Evolutionary conservation across 768 basidiomycete genomes (phyloP).

Genomic region (Boletellus ananas): DNA sequence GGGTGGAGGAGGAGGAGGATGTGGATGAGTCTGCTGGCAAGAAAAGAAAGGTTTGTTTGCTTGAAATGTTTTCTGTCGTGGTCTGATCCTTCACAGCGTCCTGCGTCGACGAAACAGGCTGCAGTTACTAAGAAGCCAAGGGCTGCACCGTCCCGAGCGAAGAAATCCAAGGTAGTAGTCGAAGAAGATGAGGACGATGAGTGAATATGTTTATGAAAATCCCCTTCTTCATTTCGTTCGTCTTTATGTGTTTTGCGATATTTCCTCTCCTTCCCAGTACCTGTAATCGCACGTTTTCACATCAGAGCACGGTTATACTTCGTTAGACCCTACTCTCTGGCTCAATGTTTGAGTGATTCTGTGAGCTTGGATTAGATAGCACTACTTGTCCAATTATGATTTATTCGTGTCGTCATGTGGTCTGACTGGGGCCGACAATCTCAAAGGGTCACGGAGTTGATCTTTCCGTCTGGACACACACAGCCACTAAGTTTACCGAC

Average conservation of each 20-base stretch:
- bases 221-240: slow-evolving; percentile 5
- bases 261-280: not conserved
- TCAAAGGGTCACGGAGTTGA: no score
- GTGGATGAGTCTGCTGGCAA: slow-evolving; percentile 38
- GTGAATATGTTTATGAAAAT: slow-evolving; percentile 8
- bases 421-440: no score
- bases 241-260: not conserved
- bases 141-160: slow-evolving; percentile 26
- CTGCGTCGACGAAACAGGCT: slow-evolving; percentile 42
- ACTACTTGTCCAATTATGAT: no score
- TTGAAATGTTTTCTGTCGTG: not conserved
- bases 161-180: slow-evolving; percentile 44
- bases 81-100: slow-evolving; percentile 32
- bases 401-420: no score
- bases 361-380: no score
- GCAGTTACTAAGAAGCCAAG: slow-evolving; percentile 39
- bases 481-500: no score
- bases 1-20: slow-evolving; percentile 45
- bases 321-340: not conserved
- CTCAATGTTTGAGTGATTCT: not conserved
- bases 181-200: slow-evolving; percentile 41
- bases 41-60: slow-evolving; percentile 63
- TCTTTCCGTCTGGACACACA: no score
- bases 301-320: not conserved
- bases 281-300: slow-evolving; percentile 7